Evolutionary conservation across 768 basidiomycete genomes (phyloP), one percentile per base, ranked within the genome.

Genomic region (Erythrobasidium yunnanense): DNA sequence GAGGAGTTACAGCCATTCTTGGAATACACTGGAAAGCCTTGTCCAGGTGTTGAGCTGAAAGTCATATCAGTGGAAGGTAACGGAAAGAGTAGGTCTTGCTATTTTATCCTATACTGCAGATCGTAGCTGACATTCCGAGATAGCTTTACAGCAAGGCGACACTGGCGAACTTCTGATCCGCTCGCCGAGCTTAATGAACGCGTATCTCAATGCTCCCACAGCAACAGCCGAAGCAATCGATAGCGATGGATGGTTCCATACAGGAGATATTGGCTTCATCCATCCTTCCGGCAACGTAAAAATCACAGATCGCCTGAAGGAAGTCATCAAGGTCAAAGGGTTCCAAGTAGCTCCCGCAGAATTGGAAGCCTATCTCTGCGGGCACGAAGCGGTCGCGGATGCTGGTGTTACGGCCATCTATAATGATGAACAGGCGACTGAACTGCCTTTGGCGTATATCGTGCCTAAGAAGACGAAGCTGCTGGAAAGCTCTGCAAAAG

Each of bases 241-340:
- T 8, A 38, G 42, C 0, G 70, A 72, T 38, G 66, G 68, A 1
- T 73, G 71, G 71, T 69, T 74, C 66, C 68, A 70, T 34, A 72
- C 73, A 5, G 73, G 73, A 32, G 73, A 74, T 60, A 54, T 73
- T 7, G 73, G 73, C 23, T 70, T 69, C 30, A 35, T 74, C 18
- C 68, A 74, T 54, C 17, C 52, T 2, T 38, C 68, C 1, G 70
- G 67, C 20, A 65, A 57, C 49, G n/a, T 73, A 6, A 69, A 18
- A 18, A 71, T 70, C 42, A 63, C 62, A 8, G 69, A 70, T 42
- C 54, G 69, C 5, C 35, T 71, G 20, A 68, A 68, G 69, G 71
- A 75, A 57, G 65, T 75, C 20, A 70, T 75, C 63, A 75, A 75
- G 52, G 71, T 73, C 55, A 73, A 74, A 50, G 73, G 73, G 68